Base-by-base conservation (phyloP, 192 early-diverging fungal species). In the Coemansia sp. region DNA sequence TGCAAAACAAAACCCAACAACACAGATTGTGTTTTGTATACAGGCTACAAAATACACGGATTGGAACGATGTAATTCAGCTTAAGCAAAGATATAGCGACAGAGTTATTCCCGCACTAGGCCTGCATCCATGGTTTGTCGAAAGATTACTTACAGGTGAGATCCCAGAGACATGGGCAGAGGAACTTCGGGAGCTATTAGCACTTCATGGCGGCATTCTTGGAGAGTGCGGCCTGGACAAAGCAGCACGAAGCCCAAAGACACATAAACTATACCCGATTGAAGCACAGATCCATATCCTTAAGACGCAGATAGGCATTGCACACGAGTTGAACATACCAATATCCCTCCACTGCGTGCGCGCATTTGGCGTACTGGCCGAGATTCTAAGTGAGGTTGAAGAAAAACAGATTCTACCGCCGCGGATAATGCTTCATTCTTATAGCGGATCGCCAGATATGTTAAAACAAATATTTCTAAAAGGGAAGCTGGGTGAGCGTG, bases 351-450 rank as follows among this genome's bases (percentile, higher is more conserved):
- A 96, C 70, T 88, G 87, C 63, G 94, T 96, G 22, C 91, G 88
- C 51, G 87, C 88, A 20, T 89, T 89, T 57, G 92, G 92, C 1
- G 58, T 78, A 19, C 62, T 91, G 65, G 76, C 63, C 25, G 83
- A 73, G 56, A 70, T 70, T 66, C 68, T 76, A 22, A 68, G 62
- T 36, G 70, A 62, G 25, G 70, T 59, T 21, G 77, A 62, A 53
- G 64, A 31, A 19, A 58, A 39, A 20, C 66, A 39, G 27, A 56
- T 33, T 24, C 71, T 89, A 21, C 88, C 90, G 10, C 88, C 90
- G 1, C 80, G 87, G 24, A 84, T 97, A 51, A 93, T 91, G 72
- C 77, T 94, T 57, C 95, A 97, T 66, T 95, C 93, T 19, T 97
- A 86, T 67, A 88, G 89, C 6, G 94, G 92, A 22, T 91, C 90